Evolutionary conservation across 805 yeast genomes (phyloP).

Genomic region (Barnettozyma populi): DNA sequence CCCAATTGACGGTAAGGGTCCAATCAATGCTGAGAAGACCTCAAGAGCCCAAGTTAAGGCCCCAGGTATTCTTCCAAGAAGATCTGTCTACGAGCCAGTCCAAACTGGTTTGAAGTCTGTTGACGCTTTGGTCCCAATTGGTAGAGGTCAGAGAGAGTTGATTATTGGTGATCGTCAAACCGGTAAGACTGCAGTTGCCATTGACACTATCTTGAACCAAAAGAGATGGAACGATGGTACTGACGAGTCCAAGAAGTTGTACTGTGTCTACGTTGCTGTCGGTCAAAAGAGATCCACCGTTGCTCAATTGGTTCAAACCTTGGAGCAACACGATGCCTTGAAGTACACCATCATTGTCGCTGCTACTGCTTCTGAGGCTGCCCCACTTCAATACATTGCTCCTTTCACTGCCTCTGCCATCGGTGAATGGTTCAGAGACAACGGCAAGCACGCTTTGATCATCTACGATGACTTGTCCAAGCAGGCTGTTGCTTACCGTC

Average conservation of each 20-base stretch:
- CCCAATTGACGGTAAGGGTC: conserved; percentile 99
- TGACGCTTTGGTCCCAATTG: conserved; percentile 98
- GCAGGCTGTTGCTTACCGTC: conserved; percentile 99
- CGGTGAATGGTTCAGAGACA: conserved; percentile 99
- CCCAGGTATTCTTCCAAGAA: conserved; percentile 99
- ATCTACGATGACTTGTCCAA: conserved; percentile 97
- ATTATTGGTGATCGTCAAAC: conserved; percentile 99
- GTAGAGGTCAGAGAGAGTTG: conserved; percentile 99
- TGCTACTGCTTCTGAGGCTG: conserved; percentile 99
- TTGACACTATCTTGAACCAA: conserved; percentile 97
- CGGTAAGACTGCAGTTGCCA: conserved; percentile 99
- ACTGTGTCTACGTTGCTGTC: conserved; percentile 99
- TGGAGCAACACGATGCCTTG: conserved; percentile 97
- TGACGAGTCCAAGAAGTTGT: conserved; percentile 96
- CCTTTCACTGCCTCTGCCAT: conserved; percentile 99
- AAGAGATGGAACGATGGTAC: conserved; percentile 96
- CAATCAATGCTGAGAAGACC: conserved; percentile 76
- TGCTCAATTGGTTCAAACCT: conserved; percentile 98
- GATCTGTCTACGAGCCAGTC: conserved; percentile 97
- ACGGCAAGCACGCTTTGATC: conserved; percentile 95
- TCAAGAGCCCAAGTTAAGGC: conserved; percentile 99
- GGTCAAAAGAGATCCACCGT: conserved; percentile 99
- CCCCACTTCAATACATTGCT: conserved; percentile 99
- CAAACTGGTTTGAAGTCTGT: conserved; percentile 99
- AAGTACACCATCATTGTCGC: conserved; percentile 98